Base-by-base conservation (phyloP, 805 yeast genomes). In the Lipomyces japonicus region DNA sequence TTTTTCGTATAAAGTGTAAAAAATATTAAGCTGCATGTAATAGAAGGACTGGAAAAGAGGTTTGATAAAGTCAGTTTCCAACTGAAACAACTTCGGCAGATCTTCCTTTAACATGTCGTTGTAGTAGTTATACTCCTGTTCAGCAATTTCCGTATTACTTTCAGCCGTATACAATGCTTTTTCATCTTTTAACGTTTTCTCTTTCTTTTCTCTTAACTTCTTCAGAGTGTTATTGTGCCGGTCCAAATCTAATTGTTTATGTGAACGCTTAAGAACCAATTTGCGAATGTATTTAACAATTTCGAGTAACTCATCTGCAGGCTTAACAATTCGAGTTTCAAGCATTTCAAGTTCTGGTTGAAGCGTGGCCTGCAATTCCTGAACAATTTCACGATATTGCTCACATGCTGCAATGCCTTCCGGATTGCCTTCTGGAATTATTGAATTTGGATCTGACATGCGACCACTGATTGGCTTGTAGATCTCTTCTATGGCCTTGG, bases 1-100 rank as follows among this genome's bases (percentile, higher is more conserved):
- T 62, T 86, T 79, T 65, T 78, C 84, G 73, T 86, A 90, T 55
- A 93, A 74, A 1, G 96, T 89, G 76, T 93, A 93, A 69, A 90
- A 93, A 50, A 93, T 88, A 73, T 93, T 93, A 74, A 93, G 78
- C 73, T 93, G 98, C 97, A 93, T 93, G 75, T 81, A 93, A 71
- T 93, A 93, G 69, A 93, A 83, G 48, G 95, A 84, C 62, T 91
- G 93, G 71, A 93, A 93, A 62, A 93, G 74, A 18, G 98, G 98
- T 65, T 82, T 84, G 65, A 93, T 90, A 66, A 93, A 88, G 63
- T 89, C 93, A 3, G 89, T 86, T 69, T 93, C 96, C 69, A 93
- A 75, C 62, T 79, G 80, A 70, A 93, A 93, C 65, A 93, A 73
- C 39, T 85, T 71, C 21, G 98, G 98, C 53, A 93, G 74, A 68